A percentile compares a stretch with the other conserved stretches of the same genome.
These are phyloP conservation scores for Vitis cinerea DNA, from an alignment of 164 flowering plant genomes.

Conservation along the genomic window DNA sequence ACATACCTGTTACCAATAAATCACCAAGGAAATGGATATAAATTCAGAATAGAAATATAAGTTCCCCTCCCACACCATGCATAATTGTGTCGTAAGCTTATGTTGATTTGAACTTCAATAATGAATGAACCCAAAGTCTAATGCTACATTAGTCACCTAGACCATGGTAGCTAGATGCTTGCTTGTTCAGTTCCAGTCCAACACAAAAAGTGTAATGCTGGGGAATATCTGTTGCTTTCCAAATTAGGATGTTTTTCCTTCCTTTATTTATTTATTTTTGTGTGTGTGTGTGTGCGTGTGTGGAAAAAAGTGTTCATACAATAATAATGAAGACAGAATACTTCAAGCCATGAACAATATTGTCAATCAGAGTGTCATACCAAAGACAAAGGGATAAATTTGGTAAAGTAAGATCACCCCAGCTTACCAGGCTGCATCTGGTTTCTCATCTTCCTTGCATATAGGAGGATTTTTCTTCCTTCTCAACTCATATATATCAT, in stretches of 20 bases:
- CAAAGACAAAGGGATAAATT: conserved; percentile 4
- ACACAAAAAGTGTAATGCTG: not conserved
- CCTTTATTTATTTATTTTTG: too few relatives aligned
- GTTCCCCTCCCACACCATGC: not conserved
- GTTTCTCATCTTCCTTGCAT: conserved; percentile 87
- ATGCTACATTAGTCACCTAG: not conserved
- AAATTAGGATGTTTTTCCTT: too few relatives aligned
- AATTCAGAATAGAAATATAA: not conserved
- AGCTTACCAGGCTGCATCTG: conserved; percentile 92
- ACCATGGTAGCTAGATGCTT: not conserved
- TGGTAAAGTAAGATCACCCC: not conserved
- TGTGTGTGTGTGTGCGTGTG: too few relatives aligned
- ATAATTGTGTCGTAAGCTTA: not conserved
- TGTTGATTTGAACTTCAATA: not conserved
- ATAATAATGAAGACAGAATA: too few relatives aligned
- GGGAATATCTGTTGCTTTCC: too few relatives aligned
- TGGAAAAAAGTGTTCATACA: too few relatives aligned
- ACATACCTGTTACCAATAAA: conserved; percentile 57
- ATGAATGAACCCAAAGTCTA: not conserved
- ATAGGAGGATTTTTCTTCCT: conserved; percentile 82
- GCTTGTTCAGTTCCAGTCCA: not conserved
- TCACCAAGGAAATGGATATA: not conserved
- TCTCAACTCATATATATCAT: conserved; percentile 77
- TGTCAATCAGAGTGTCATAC: not conserved
- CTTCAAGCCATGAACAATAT: too few relatives aligned